Conservation (phyloP, 306 rosid species). For the Delonix regia region DNA sequence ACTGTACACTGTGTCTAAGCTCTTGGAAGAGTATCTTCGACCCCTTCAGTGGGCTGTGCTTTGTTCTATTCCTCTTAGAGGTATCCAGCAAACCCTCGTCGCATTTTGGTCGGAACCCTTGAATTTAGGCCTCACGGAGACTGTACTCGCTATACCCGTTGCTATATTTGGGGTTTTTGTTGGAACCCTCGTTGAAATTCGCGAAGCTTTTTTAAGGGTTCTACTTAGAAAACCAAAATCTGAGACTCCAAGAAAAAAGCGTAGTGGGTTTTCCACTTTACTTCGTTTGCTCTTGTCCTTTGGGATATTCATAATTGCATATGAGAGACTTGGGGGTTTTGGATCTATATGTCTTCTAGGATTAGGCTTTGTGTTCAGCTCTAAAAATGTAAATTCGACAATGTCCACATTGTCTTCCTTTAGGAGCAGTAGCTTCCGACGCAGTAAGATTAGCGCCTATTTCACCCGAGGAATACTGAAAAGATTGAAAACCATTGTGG, state of each 20-base stretch:
- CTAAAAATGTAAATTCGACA: conserved; percentile 71
- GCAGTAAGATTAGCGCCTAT: conserved; percentile 65
- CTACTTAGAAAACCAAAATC: conserved; percentile 60
- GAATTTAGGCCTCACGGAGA: conserved; percentile 76
- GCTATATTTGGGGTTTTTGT: conserved; percentile 69
- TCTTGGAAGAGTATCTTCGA: conserved; percentile 73
- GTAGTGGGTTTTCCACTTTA: conserved; percentile 69
- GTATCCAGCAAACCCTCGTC: conserved; percentile 74
- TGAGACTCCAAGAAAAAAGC: conserved; percentile 30
- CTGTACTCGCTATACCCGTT: conserved; percentile 77
- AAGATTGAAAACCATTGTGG: conserved; percentile 71
- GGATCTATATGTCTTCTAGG: conserved; percentile 65
- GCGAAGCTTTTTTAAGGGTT: conserved; percentile 53
- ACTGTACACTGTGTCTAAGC: conserved; percentile 65
- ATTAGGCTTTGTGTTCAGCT: conserved; percentile 70
- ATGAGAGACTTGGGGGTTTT: conserved; percentile 70
- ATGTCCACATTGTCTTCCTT: conserved; percentile 74
- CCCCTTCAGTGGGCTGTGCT: conserved; percentile 96
- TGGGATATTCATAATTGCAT: conserved; percentile 69
- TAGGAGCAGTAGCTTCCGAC: conserved; percentile 70
- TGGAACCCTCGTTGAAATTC: conserved; percentile 80
- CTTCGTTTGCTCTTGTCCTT: conserved; percentile 81
- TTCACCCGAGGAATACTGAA: conserved; percentile 72
- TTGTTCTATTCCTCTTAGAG: conserved; percentile 87
- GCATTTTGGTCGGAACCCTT: conserved; percentile 84